Evolutionary conservation across 371 early-diverging fungal genomes (phyloP).

Genomic region (Fennellomyces sp.): DNA sequence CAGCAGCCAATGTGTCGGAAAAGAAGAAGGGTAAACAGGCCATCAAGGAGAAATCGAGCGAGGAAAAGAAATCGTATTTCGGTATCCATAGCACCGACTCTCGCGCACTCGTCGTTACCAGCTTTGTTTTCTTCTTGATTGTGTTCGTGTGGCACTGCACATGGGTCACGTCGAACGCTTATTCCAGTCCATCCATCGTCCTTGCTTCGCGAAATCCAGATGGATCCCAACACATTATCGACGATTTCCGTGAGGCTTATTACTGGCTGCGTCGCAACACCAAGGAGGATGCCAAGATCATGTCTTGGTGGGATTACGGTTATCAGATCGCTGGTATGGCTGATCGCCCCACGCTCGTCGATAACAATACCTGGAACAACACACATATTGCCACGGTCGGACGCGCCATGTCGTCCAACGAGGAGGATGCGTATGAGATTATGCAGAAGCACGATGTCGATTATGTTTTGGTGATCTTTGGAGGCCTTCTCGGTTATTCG

Average conservation of each 20-base stretch:
- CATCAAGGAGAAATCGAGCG: slow-evolving; percentile 4
- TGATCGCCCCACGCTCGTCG: slow-evolving; percentile 95
- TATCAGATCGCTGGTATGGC: slow-evolving; percentile 99
- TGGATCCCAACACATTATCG: slow-evolving; percentile 94
- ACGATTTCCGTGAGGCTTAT: slow-evolving; percentile 99
- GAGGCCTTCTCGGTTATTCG: slow-evolving; percentile 94
- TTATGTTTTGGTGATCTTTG: slow-evolving; percentile 96
- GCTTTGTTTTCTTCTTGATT: slow-evolving; percentile 67
- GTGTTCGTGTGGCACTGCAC: slow-evolving; percentile 97
- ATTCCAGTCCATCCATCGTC: slow-evolving; percentile 99
- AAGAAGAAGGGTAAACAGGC: slow-evolving; percentile 15
- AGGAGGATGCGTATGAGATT: slow-evolving; percentile 90
- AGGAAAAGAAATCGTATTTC: slow-evolving; percentile 23
- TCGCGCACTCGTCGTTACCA: slow-evolving; percentile 52
- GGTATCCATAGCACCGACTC: slow-evolving; percentile 48
- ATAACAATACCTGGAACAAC: slow-evolving; percentile 99
- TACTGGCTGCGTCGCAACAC: slow-evolving; percentile 99
- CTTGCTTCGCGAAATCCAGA: slow-evolving; percentile 86
- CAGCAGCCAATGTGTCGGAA: slow-evolving; percentile 8
- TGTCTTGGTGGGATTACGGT: slow-evolving; percentile 99
- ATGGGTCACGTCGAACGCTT: slow-evolving; percentile 97
- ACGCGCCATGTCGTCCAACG: slow-evolving; percentile 89
- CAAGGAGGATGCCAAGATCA: slow-evolving; percentile 87
- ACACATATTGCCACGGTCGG: slow-evolving; percentile 99
- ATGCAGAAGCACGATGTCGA: slow-evolving; percentile 93